Conservation (phyloP, 371 early-diverging fungal genomes). For the Dichotomocladium elegans region DNA sequence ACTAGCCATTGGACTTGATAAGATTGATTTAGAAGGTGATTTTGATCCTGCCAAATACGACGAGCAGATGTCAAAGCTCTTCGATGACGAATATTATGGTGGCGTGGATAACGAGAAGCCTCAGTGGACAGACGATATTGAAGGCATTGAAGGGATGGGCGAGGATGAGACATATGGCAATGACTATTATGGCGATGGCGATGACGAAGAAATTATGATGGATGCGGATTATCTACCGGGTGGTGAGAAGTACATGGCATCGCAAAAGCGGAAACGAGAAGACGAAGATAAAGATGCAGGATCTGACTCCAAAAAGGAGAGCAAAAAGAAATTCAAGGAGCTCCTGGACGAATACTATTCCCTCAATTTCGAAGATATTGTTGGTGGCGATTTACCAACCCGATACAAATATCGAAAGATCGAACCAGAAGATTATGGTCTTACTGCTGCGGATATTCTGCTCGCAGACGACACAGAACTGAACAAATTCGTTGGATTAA, state of each 20-base stretch:
- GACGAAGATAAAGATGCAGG: not conserved
- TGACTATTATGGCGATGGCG: constrained; percentile 8
- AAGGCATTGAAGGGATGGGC: constrained; percentile 20
- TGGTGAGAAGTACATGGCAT: constrained; percentile 49
- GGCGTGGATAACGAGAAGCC: constrained; percentile 64
- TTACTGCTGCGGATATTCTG: constrained; percentile 81
- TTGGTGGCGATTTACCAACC: constrained; percentile 84
- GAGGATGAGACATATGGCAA: constrained; percentile 13
- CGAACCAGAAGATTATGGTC: constrained; percentile 68
- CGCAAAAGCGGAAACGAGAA: constrained; percentile 20
- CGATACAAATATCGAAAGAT: constrained; percentile 90
- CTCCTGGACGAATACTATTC: constrained; percentile 88
- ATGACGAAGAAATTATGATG: constrained; percentile 75
- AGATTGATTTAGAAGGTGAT: constrained; percentile 83
- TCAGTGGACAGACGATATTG: constrained; percentile 81
- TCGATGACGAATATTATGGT: constrained; percentile 71
- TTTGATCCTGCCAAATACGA: constrained; percentile 88
- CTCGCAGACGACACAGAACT: constrained; percentile 87
- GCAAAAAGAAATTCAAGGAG: constrained; percentile 36
- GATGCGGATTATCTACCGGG: constrained; percentile 87
- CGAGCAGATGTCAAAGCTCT: constrained; percentile 73
- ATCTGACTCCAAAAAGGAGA: constrained; percentile 4
- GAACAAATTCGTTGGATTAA: constrained; percentile 81
- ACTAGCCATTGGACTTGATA: constrained; percentile 63
- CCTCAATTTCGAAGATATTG: constrained; percentile 91